A percentile compares a stretch with the other conserved stretches of the same genome.
phyloP scores from a whole-genome alignment of 164 flowering plant genomes.

The Euptelea pleiosperma region DNA sequence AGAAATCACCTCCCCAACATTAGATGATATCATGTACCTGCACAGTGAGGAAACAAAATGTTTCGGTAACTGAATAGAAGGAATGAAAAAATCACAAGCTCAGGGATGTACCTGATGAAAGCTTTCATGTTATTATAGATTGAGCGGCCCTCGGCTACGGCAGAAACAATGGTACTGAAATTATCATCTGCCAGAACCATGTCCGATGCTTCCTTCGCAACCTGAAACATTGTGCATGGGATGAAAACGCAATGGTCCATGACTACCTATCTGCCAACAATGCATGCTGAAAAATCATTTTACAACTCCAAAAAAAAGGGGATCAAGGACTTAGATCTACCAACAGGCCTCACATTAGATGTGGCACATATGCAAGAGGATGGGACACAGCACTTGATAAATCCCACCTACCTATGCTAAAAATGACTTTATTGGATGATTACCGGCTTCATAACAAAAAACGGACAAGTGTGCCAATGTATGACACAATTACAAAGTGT shows the following conservation, averaged over 20 bases:
- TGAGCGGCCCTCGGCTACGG: conserved; percentile 88
- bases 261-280: neutral
- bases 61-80: neutral
- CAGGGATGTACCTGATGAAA: conserved; percentile 58
- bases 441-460: too few species aligned
- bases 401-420: too few species aligned
- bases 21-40: conserved; percentile 98
- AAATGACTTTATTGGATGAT: too few species aligned
- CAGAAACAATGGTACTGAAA: conserved; percentile 82
- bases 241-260: neutral
- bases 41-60: conserved; percentile 15
- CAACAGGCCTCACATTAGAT: too few species aligned
- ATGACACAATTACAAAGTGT: too few species aligned
- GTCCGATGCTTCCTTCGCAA: conserved; percentile 97
- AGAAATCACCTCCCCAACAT: conserved; percentile 90
- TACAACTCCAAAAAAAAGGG: too few species aligned
- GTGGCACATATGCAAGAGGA: too few species aligned
- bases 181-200: conserved; percentile 93
- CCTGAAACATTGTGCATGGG: conserved; percentile 40
- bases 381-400: too few species aligned
- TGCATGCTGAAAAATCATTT: too few species aligned
- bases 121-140: conserved; percentile 95
- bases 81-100: conserved; percentile 1
- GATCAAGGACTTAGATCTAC: too few species aligned
- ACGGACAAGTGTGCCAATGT: too few species aligned